Base-by-base conservation (phyloP, 2,329 filamentous ascomycete species). In the Fusarium dlaminii region DNA sequence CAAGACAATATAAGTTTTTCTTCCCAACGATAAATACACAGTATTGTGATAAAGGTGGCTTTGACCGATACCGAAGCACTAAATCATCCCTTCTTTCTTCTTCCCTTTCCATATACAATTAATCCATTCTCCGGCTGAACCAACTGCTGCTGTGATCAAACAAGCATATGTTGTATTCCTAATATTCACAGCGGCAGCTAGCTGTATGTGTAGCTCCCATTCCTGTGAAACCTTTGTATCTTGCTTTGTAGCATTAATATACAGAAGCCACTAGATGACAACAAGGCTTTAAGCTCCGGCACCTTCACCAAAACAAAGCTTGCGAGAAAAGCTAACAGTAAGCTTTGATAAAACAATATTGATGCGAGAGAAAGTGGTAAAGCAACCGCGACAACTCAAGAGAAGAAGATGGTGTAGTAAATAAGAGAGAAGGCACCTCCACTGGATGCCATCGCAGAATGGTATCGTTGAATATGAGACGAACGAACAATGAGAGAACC, bases 401-500 rank as follows among this genome's bases (percentile, higher is more conserved):
- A 37, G 52, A 49, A 36, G 59, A 63, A 56, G 36, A 48, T 39
- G 30, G 56, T 58, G 48, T 56, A 65, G 48, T 66, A 60, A 67
- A 59, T 58, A 69, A 63, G 5, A 46, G 63, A 67, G 64, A 68
- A 59, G 66, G 48, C 64, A 65, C 57, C 67, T 39, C 63, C 37
- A 64, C n/a, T 54, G 55, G 68, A 66, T 72, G 66, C 62, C 68
- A 64, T 77, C 74, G 78, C 79, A 78, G 75, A 79, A 79, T 80
- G 79, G 79, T 80, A 80, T 80, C 79, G 72, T 79, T 68, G 49
- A 75, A 72, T 68, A 68, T 79, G 70, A 63, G 69, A 68, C 61
- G 59, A 72, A 63, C 51, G 59, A 72, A 59, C 48, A 75, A 61
- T 66, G 64, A 72, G 60, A 74, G 62, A 66, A 51, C 48, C 65